Conservation (phyloP, 2,329 filamentous ascomycete genomes). For the Cladosporium velox region DNA sequence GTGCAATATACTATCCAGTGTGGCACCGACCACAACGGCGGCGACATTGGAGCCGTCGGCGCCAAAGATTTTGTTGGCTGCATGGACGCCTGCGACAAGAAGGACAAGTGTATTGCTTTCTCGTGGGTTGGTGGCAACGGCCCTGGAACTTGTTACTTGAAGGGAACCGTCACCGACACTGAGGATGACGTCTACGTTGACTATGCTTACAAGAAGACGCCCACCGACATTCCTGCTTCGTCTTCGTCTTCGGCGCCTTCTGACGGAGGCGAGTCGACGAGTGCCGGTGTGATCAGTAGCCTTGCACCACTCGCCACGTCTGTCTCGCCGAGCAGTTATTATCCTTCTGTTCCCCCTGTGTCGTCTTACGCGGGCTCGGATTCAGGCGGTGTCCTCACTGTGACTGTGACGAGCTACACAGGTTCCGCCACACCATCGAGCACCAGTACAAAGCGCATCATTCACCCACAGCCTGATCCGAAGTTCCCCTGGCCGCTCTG, state of each 20-base stretch:
- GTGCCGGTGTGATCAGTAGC: not conserved
- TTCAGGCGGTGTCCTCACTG: not conserved
- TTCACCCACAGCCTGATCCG: not conserved
- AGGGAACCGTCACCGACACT: conserved; percentile 11
- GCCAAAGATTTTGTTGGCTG: conserved; percentile 29
- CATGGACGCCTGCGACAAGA: conserved; percentile 29
- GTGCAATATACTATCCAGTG: conserved; percentile 26
- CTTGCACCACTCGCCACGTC: not conserved
- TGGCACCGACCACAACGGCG: conserved; percentile 28
- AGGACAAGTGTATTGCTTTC: conserved; percentile 26
- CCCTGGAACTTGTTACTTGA: conserved; percentile 26
- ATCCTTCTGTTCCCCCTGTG: not conserved
- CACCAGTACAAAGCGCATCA: not conserved
- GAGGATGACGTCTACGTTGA: conserved; percentile 21
- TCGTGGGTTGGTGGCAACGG: conserved; percentile 26
- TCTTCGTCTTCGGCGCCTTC: not conserved
- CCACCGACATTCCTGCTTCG: not conserved
- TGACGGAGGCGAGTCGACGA: not conserved
- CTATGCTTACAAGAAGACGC: conserved; percentile 18
- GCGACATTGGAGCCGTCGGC: conserved; percentile 25
- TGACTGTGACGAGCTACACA: not conserved
- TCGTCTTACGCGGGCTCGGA: not conserved
- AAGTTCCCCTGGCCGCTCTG: not conserved
- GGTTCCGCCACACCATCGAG: not conserved
- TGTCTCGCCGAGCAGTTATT: not conserved